phyloP scores from a whole-genome alignment of 225 moss, liverwort and hornwort genomes.

The Sphagnum tenellum region DNA sequence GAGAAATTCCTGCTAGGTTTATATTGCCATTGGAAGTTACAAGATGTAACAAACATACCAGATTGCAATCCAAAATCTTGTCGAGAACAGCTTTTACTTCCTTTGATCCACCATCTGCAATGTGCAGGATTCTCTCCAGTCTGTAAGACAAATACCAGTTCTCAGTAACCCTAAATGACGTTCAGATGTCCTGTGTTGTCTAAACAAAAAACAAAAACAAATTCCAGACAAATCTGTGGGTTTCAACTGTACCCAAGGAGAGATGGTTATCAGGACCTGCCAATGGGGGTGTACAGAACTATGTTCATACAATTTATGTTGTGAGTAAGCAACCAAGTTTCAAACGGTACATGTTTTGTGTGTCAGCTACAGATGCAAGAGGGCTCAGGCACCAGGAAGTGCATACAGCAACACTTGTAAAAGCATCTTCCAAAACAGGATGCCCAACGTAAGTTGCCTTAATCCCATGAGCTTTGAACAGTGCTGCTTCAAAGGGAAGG shows the following conservation, averaged over 20 bases:
- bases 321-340: too few relatives aligned
- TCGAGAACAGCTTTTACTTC: constrained; percentile 52
- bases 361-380: constrained; percentile 11
- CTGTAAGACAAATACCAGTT: constrained; percentile 24
- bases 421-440: constrained; percentile 79
- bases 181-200: too few relatives aligned
- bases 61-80: constrained; percentile 39
- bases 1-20: too few relatives aligned
- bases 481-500: constrained; percentile 81
- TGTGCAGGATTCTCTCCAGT: constrained; percentile 15
- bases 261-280: not conserved
- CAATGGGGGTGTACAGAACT: not conserved
- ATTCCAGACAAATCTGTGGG: too few relatives aligned
- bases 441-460: constrained; percentile 90
- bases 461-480: constrained; percentile 77
- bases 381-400: constrained; percentile 64
- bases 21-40: too few relatives aligned
- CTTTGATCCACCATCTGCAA: constrained; percentile 35
- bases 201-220: too few relatives aligned
- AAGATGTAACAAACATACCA: constrained; percentile 14
- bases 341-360: too few relatives aligned
- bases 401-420: constrained; percentile 74
- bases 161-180: constrained; percentile 2
- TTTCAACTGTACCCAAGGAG: not conserved
- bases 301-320: not conserved